Evolutionary conservation across 768 basidiomycete genomes (phyloP), one percentile per base, ranked within the genome.

Genomic region (Calocybe gangraenosa): DNA sequence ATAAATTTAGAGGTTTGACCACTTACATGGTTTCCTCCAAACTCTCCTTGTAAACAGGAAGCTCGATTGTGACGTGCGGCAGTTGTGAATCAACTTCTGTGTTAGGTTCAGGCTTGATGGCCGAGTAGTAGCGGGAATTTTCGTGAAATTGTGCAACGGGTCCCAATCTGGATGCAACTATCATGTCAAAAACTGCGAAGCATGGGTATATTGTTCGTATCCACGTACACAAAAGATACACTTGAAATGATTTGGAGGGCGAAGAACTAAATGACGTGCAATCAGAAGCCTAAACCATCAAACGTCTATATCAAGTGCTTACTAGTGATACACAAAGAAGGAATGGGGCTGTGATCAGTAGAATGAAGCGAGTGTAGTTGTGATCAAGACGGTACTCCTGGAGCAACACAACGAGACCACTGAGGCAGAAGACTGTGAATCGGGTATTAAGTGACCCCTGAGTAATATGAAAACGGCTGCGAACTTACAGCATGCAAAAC

Each of bases 31-130:
- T 88, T 57, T 86, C 78, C 41, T 87, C 82, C 41, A 91, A 62
- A 53, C 81, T 85, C 59, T 91, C 88, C 58, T 91, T 93, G 65
- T 93, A 94, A 3, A 92, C 91, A 0, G 91, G 91, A 67, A 93
- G 73, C 63, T 92, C 81, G 39, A 92, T 70, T 0, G 86, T 85
- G 13, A 90, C 72, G 57, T 89, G 87, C 2, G 87, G 88, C 2
- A 90, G 70, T 42, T 66, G 71, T 1, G 70, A 54, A 58, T 87
- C 85, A 44, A 87, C 69, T 13, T 76, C 79, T 42, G 76, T 73
- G 61, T 83, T 84, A 0, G 79, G 62, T 19, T 68, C 71, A 0
- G 87, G 84, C 35, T 70, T 71, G 40, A 74, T 62, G 9, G 87
- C 86, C 9, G 87, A 90, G 58, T 88, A 93, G 63, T 85, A 93